Evolutionary conservation across 441 rosid genomes (phyloP).

Genomic region (Pelargonium citronellum): DNA sequence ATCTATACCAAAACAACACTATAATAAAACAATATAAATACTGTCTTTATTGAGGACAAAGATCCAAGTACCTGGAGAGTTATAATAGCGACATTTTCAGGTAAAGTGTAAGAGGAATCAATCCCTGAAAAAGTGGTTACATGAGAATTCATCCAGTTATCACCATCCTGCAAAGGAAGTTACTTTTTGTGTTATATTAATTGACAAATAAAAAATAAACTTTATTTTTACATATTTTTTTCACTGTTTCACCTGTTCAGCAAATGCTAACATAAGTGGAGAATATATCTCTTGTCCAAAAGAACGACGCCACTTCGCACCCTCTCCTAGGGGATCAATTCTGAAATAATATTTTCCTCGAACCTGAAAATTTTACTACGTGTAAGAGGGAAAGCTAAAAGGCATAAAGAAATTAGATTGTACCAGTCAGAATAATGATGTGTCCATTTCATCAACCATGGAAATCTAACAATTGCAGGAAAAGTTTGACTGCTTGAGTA

Average conservation of each 20-base stretch:
- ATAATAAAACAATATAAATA: neutral
- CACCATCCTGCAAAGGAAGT: slow-evolving; percentile 41
- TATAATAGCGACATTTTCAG: slow-evolving; percentile 52
- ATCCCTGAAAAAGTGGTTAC: slow-evolving; percentile 45
- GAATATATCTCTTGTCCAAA: slow-evolving; percentile 75
- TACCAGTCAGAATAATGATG: too few relatives aligned
- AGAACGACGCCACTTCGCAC: slow-evolving; percentile 66
- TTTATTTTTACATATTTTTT: slow-evolving; percentile 4
- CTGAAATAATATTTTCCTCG: slow-evolving; percentile 57
- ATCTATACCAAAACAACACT: neutral
- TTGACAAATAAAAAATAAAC: slow-evolving; percentile 8
- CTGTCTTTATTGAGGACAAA: neutral
- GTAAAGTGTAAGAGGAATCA: slow-evolving; percentile 54
- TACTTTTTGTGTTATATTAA: slow-evolving; percentile 5
- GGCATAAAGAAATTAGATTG: too few relatives aligned
- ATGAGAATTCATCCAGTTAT: slow-evolving; percentile 36
- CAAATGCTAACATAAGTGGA: slow-evolving; percentile 60
- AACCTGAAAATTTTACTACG: slow-evolving; percentile 26
- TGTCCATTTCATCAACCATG: neutral
- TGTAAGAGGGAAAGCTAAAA: too few relatives aligned
- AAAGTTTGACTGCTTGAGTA: neutral
- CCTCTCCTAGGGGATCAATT: slow-evolving; percentile 56
- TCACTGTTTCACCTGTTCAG: slow-evolving; percentile 49
- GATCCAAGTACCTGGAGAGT: slow-evolving; percentile 40
- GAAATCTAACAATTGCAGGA: too few relatives aligned